These are phyloP conservation scores for Metschnikowia lunata DNA, from an alignment of 805 yeast genomes.

Conservation along the genomic window DNA sequence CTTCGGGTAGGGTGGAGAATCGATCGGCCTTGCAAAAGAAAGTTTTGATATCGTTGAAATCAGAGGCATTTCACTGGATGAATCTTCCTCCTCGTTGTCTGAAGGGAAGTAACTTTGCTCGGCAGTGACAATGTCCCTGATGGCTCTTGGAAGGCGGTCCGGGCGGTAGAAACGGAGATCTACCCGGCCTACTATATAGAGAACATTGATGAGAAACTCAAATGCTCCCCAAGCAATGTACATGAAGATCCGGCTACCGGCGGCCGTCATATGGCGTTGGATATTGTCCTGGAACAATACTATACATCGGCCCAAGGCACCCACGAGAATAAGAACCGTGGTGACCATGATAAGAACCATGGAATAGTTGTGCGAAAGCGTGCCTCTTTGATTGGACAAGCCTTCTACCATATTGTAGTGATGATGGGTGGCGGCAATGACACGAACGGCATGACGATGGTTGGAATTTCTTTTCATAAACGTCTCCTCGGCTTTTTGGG, in stretches of 20 bases:
- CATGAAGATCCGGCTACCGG: constrained; percentile 50
- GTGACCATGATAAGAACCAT: constrained; percentile 43
- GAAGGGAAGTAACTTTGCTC: constrained; percentile 36
- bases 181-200: constrained; percentile 60
- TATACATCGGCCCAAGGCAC: constrained; percentile 49
- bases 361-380: constrained; percentile 49
- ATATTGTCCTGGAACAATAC: constrained; percentile 36
- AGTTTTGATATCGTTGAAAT: constrained; percentile 10
- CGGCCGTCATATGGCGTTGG: constrained; percentile 16
- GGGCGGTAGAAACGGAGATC: constrained; percentile 81
- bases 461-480: constrained; percentile 46
- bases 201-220: constrained; percentile 52
- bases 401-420: constrained; percentile 37
- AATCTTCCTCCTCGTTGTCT: constrained; percentile 20
- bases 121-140: constrained; percentile 39
- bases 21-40: constrained; percentile 6
- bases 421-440: constrained; percentile 55
- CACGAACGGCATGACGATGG: constrained; percentile 49
- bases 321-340: constrained; percentile 46
- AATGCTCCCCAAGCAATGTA: constrained; percentile 66
- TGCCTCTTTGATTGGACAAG: constrained; percentile 36
- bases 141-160: constrained; percentile 45
- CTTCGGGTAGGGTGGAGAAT: constrained; percentile 16
- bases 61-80: constrained; percentile 2
- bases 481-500: constrained; percentile 43